A percentile compares a stretch with the other conserved stretches of the same genome.
Conservation (phyloP, 2,329 filamentous ascomycete genomes). For the Alternaria brassicae region DNA sequence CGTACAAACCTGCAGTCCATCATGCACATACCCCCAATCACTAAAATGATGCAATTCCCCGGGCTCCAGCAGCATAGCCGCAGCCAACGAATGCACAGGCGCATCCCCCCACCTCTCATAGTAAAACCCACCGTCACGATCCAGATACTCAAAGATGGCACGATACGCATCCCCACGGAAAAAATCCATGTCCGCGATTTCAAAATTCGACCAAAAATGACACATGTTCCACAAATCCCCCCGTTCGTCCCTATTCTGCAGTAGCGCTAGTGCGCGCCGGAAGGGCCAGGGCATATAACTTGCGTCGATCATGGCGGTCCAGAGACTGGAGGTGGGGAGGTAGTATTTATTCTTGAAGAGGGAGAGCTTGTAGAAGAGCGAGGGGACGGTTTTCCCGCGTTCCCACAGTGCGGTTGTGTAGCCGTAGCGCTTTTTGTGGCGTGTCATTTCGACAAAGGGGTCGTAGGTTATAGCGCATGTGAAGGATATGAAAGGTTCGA, state of each 20-base stretch:
- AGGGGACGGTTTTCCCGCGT: slow-evolving; percentile 82
- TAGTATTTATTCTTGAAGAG: slow-evolving; percentile 15
- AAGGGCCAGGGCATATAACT: slow-evolving; percentile 27
- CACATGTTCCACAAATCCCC: slow-evolving; percentile 94
- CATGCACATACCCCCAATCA: slow-evolving; percentile 85
- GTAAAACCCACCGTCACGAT: slow-evolving; percentile 22
- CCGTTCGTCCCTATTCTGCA: slow-evolving; percentile 67
- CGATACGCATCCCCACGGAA: slow-evolving; percentile 87
- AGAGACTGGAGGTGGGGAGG: slow-evolving; percentile 19
- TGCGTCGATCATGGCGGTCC: slow-evolving; percentile 23
- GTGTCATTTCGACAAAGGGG: slow-evolving; percentile 93
- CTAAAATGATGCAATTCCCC: slow-evolving; percentile 95
- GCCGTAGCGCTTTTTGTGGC: slow-evolving; percentile 95
- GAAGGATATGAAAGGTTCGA: slow-evolving; percentile 96
- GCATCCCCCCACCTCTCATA: slow-evolving; percentile 79
- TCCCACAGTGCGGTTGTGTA: slow-evolving; percentile 98
- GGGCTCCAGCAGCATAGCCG: slow-evolving; percentile 86
- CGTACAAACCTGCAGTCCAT: slow-evolving; percentile 21
- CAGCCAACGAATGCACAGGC: slow-evolving; percentile 88
- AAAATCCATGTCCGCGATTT: slow-evolving; percentile 90
- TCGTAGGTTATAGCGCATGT: slow-evolving; percentile 98
- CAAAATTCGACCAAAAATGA: slow-evolving; percentile 98
- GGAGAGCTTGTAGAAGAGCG: slow-evolving; percentile 41
- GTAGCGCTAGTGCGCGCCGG: slow-evolving; percentile 11
- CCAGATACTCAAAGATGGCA: slow-evolving; percentile 88